Evolutionary conservation across 1,284 basidiomycete genomes (phyloP).

Genomic region (Somion occarium): DNA sequence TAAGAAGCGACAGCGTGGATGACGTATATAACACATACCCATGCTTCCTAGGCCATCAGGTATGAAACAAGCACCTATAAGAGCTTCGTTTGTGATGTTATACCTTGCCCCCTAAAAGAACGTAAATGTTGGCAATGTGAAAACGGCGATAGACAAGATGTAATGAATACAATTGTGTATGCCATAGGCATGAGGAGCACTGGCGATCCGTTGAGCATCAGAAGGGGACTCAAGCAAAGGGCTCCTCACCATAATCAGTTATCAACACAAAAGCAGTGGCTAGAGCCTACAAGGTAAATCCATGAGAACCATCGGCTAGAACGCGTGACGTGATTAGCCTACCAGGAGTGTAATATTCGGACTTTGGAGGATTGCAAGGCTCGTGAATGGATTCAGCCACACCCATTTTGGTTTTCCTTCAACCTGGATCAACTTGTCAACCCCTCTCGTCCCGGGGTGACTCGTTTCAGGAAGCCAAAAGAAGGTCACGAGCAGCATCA

Average conservation of each 20-base stretch:
- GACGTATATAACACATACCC: slow-evolving; percentile 31
- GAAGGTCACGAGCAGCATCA: slow-evolving; percentile 40
- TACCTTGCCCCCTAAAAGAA: slow-evolving; percentile 46
- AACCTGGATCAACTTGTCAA: slow-evolving; percentile 32
- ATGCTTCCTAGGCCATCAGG: slow-evolving; percentile 59
- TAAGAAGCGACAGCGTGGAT: too few relatives aligned
- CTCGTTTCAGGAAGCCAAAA: slow-evolving; percentile 68
- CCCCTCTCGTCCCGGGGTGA: slow-evolving; percentile 45
- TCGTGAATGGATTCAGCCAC: slow-evolving; percentile 54
- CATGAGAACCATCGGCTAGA: too few relatives aligned
- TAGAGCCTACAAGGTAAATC: slow-evolving; percentile 39
- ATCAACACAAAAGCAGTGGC: slow-evolving; percentile 33
- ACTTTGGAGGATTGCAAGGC: slow-evolving; percentile 46
- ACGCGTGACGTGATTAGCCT: slow-evolving; percentile 19
- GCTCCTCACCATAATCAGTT: slow-evolving; percentile 37
- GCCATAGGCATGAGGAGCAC: slow-evolving; percentile 35
- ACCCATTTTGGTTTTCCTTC: slow-evolving; percentile 29
- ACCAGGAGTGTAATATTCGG: slow-evolving; percentile 53
- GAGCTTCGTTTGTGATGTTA: slow-evolving; percentile 50
- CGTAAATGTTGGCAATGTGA: not conserved
- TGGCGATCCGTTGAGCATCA: slow-evolving; percentile 13
- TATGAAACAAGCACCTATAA: slow-evolving; percentile 59
- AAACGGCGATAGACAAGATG: too few relatives aligned
- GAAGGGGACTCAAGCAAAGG: not conserved
- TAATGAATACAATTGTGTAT: slow-evolving; percentile 30